Percentiles rank a stretch among this genome's conserved stretches.
These are phyloP conservation scores for Salvia rosmarinus DNA, from an alignment of 257 asterid genomes.

Conservation along the genomic window DNA sequence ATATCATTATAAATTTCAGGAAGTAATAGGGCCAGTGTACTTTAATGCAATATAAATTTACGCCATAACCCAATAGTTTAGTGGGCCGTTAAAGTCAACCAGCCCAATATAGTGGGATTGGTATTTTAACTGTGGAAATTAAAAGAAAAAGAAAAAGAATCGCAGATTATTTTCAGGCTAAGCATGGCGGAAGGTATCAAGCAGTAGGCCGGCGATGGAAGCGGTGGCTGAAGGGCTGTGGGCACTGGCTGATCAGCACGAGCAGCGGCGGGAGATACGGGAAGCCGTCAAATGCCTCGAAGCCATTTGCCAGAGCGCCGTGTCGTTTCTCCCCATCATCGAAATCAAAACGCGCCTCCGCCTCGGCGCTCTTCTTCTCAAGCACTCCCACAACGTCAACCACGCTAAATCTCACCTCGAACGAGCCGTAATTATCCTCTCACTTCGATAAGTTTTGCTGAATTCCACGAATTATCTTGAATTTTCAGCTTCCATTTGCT, in stretches of 20 bases:
- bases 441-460: neutral
- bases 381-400: conserved; percentile 84
- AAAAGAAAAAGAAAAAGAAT: too few relatives aligned
- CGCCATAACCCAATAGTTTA: neutral
- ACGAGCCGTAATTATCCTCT: conserved; percentile 64
- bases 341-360: conserved; percentile 95
- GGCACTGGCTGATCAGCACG: conserved; percentile 88
- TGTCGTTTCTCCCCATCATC: conserved; percentile 81
- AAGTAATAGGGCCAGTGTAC: too few relatives aligned
- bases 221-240: conserved; percentile 96
- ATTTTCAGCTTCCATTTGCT: conserved; percentile 25
- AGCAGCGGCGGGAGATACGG: conserved; percentile 74
- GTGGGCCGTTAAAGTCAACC: neutral
- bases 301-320: conserved; percentile 86
- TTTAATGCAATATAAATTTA: too few relatives aligned
- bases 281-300: conserved; percentile 89
- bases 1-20: too few relatives aligned
- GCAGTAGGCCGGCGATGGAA: conserved; percentile 63
- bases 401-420: conserved; percentile 95
- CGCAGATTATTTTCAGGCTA: neutral
- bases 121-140: neutral
- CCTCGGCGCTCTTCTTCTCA: conserved; percentile 79
- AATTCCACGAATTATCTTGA: conserved; percentile 12
- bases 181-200: conserved; percentile 19
- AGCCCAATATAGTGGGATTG: neutral